Conservation (phyloP, 1,284 basidiomycete species). For the Melampsora americana region DNA sequence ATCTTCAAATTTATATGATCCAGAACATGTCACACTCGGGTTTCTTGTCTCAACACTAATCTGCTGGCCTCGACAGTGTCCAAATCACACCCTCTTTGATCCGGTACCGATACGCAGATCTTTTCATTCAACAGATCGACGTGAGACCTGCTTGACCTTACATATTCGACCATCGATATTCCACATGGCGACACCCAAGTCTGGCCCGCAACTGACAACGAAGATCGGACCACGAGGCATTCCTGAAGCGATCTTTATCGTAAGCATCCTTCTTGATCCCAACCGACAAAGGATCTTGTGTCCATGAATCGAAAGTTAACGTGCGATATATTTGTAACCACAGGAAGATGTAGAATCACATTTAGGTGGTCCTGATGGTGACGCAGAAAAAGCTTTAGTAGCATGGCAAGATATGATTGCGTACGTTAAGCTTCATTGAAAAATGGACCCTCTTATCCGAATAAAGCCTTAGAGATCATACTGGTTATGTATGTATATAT, state of each 20-base stretch:
- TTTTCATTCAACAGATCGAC: too few relatives aligned
- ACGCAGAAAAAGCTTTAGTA: conserved; percentile 74
- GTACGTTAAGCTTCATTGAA: conserved; percentile 60
- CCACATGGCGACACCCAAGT: too few relatives aligned
- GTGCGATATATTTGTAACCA: neutral
- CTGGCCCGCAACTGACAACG: neutral
- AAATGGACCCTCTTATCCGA: too few relatives aligned
- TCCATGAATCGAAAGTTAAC: neutral
- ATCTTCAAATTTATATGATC: neutral
- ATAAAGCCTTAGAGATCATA: too few relatives aligned
- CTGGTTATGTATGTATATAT: neutral
- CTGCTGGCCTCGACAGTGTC: too few relatives aligned
- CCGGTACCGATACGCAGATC: too few relatives aligned
- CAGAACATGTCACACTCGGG: too few relatives aligned
- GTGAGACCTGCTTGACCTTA: too few relatives aligned
- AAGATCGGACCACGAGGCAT: conserved; percentile 29
- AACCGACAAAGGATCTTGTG: too few relatives aligned
- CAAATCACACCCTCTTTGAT: too few relatives aligned
- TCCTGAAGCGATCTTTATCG: conserved; percentile 34
- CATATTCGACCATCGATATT: too few relatives aligned
- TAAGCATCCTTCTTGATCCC: neutral
- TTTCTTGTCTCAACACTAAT: too few relatives aligned
- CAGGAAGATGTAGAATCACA: conserved; percentile 81
- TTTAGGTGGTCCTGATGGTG: conserved; percentile 73
- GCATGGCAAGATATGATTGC: conserved; percentile 88